Evolutionary conservation across 179 eudicot genomes (phyloP).

Genomic region (Silene vulgaris): DNA sequence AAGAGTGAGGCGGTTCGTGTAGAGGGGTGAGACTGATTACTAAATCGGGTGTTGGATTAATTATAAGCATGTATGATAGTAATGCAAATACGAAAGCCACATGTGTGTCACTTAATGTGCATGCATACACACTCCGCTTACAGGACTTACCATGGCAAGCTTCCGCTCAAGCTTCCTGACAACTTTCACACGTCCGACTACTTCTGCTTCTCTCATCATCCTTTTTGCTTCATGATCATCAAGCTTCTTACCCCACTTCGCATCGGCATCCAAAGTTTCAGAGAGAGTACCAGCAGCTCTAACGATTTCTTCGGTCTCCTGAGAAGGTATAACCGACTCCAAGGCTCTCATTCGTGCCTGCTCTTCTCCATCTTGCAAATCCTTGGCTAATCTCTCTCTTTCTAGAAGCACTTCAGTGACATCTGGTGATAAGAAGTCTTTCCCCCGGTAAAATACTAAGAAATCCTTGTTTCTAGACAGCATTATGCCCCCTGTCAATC

Average conservation of each 20-base stretch:
- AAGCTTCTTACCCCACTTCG: slow-evolving; percentile 76
- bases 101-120: not conserved
- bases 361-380: slow-evolving; percentile 86
- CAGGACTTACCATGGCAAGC: slow-evolving; percentile 71
- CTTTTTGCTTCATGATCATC: slow-evolving; percentile 45
- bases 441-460: slow-evolving; percentile 86
- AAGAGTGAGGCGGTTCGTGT: not conserved
- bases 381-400: slow-evolving; percentile 68
- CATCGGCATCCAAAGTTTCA: slow-evolving; percentile 82
- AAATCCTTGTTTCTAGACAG: slow-evolving; percentile 95
- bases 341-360: slow-evolving; percentile 71
- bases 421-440: slow-evolving; percentile 69
- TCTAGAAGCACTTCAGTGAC: slow-evolving; percentile 74
- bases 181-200: slow-evolving; percentile 58
- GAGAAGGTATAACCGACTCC: slow-evolving; percentile 33
- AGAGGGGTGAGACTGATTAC: not conserved
- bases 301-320: slow-evolving; percentile 32
- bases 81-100: not conserved
- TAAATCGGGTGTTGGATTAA: not conserved
- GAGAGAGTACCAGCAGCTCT: slow-evolving; percentile 70
- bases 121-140: not conserved
- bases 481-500: slow-evolving; percentile 73
- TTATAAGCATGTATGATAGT: not conserved
- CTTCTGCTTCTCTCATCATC: slow-evolving; percentile 73
- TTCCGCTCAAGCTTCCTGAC: slow-evolving; percentile 78